Percentiles rank a stretch among this genome's conserved stretches.
phyloP scores from a whole-genome alignment of 78 protist genomes.

The Polysphondylium violaceum region DNA sequence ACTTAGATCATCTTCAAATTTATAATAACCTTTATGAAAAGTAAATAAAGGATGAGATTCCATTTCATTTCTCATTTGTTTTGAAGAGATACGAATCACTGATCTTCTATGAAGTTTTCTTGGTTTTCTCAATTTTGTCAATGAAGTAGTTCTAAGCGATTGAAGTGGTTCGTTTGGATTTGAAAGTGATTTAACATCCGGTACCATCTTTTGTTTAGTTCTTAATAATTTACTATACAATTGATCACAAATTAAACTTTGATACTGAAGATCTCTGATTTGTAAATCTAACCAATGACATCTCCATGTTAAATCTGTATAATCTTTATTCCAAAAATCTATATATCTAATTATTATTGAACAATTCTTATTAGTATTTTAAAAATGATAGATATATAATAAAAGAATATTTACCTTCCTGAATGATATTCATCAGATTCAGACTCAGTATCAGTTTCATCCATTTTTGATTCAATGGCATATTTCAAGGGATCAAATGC shows the following conservation, averaged over 20 bases:
- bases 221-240: slow-evolving; percentile 22
- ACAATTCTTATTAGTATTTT: background rate
- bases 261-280: slow-evolving; percentile 60
- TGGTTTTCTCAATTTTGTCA: slow-evolving; percentile 17
- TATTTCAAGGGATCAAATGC: too few species aligned
- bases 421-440: slow-evolving; percentile 39
- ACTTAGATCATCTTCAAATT: slow-evolving; percentile 38
- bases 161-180: background rate
- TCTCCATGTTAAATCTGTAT: slow-evolving; percentile 51
- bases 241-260: slow-evolving; percentile 54
- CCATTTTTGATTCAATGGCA: too few species aligned
- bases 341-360: background rate
- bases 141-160: slow-evolving; percentile 29
- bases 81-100: background rate
- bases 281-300: slow-evolving; percentile 71
- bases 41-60: slow-evolving; percentile 64
- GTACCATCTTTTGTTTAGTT: slow-evolving; percentile 19
- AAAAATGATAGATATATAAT: background rate
- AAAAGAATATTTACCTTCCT: background rate
- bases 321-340: slow-evolving; percentile 64
- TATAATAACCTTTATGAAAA: slow-evolving; percentile 53
- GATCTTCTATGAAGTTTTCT: slow-evolving; percentile 21
- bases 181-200: background rate
- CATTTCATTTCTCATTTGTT: slow-evolving; percentile 42
- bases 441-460: slow-evolving; percentile 43